Base-by-base conservation (phyloP, 495 filamentous ascomycete genomes). In the Talaromyces wortmannii region DNA sequence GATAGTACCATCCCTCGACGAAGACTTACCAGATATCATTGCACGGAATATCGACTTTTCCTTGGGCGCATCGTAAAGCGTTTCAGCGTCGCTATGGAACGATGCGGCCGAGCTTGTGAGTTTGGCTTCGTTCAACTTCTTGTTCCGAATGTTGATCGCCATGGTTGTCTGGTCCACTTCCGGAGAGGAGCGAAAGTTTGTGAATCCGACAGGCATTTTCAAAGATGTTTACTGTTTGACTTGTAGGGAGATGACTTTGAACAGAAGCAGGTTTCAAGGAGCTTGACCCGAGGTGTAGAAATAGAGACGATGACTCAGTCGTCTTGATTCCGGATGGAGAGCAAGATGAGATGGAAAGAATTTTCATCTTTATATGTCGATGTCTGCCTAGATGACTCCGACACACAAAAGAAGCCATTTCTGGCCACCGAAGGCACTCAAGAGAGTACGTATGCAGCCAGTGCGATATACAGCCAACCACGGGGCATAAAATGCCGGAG, bases 171-270 rank as follows among this genome's bases (percentile, higher is more conserved):
- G 50, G 43, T 53, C 43, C 15, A 53, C 36, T 12, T 53, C 52
- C 6, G 52, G 52, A 1, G 45, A 16, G 17, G 52, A 53, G 30
- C 52, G 52, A 11, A 53, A 53, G 43, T 53, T 53, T 18, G 52
- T 36, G n/a, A 53, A 46, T 36, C 52, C 52, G 42, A 32, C 40
- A 31, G 40, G 52, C 52, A 53, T 53, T 53, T 42, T 53, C n/a
- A 42, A 1, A 4, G 5, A 17, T 6, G 17, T 51, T n/a, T 40
- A 17, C 13, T 16, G n/a, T 49, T 29, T 31, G 18, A 11, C 18
- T 31, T 31, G 5, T 13, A 49, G 8, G 36, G 36, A 40, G 36
- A 10, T 1, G 36, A 40, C 2, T 8, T 40, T 8, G 2, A 10
- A 13, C 36, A 40, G 36, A 5, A 40, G 36, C 23, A 13, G 6